Evolutionary conservation across 441 rosid genomes (phyloP).

Genomic region (Populus trichocarpa): DNA sequence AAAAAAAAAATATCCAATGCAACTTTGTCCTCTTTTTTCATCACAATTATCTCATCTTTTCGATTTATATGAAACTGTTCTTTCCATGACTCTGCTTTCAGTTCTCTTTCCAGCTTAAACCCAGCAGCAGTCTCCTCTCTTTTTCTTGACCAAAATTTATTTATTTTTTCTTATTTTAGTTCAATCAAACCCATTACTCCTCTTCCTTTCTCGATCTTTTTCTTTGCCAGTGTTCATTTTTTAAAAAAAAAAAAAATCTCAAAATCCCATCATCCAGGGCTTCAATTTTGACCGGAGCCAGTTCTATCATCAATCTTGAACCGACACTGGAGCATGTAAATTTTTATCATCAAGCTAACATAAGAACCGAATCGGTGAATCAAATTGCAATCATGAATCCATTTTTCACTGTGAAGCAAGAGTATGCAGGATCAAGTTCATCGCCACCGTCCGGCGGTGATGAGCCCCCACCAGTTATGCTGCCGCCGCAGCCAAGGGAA

Average conservation of each 20-base stretch:
- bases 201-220: background rate
- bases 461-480: constrained; percentile 1
- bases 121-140: background rate
- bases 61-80: background rate
- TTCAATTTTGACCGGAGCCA: background rate
- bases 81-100: background rate
- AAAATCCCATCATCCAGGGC: background rate
- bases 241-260: background rate
- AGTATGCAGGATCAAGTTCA: constrained; percentile 34
- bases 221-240: background rate
- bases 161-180: background rate
- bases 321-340: background rate
- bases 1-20: background rate
- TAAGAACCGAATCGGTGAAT: background rate
- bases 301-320: background rate
- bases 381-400: constrained; percentile 34
- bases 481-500: constrained; percentile 61
- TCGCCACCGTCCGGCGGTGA: constrained; percentile 20
- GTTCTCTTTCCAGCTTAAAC: background rate
- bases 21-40: background rate
- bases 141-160: background rate
- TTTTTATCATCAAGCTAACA: background rate
- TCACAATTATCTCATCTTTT: background rate
- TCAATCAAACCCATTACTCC: background rate
- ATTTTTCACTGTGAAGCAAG: constrained; percentile 34